These are phyloP conservation scores for Chaetomiaceae sp. DNA, from an alignment of 2,329 filamentous ascomycete species.

Conservation along the genomic window DNA sequence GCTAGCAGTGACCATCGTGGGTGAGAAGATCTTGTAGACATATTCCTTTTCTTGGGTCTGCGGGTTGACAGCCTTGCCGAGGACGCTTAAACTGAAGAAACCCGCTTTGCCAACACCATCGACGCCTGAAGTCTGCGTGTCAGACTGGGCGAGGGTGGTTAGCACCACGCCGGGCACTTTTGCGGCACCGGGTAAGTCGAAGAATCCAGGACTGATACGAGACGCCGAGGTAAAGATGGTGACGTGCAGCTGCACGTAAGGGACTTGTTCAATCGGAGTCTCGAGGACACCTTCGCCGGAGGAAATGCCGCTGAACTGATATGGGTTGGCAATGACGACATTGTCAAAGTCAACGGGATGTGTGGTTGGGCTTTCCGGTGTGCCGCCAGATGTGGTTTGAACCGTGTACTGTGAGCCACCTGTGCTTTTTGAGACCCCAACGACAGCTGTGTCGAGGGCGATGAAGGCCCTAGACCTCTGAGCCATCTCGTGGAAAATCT, in stretches of 20 bases:
- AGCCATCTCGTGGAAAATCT: slow-evolving; percentile 83
- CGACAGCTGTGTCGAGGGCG: slow-evolving; percentile 64
- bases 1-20: slow-evolving; percentile 46
- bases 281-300: slow-evolving; percentile 63
- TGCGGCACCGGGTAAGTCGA: slow-evolving; percentile 57
- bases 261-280: slow-evolving; percentile 67
- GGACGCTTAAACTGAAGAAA: slow-evolving; percentile 82
- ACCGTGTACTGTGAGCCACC: slow-evolving; percentile 44
- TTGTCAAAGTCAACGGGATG: slow-evolving; percentile 64
- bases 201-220: slow-evolving; percentile 66
- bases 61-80: slow-evolving; percentile 61
- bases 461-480: slow-evolving; percentile 57
- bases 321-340: slow-evolving; percentile 77
- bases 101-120: slow-evolving; percentile 65
- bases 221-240: slow-evolving; percentile 80
- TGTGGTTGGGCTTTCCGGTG: slow-evolving; percentile 29
- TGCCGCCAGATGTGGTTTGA: slow-evolving; percentile 32
- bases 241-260: slow-evolving; percentile 82
- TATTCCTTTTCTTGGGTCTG: slow-evolving; percentile 50
- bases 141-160: slow-evolving; percentile 68
- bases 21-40: slow-evolving; percentile 63
- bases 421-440: slow-evolving; percentile 47
- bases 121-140: slow-evolving; percentile 46
- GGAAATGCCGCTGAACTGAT: slow-evolving; percentile 71
- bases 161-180: slow-evolving; percentile 70